Base-by-base conservation (phyloP, 2,329 filamentous ascomycete genomes). In the Penicillium olsonii region DNA sequence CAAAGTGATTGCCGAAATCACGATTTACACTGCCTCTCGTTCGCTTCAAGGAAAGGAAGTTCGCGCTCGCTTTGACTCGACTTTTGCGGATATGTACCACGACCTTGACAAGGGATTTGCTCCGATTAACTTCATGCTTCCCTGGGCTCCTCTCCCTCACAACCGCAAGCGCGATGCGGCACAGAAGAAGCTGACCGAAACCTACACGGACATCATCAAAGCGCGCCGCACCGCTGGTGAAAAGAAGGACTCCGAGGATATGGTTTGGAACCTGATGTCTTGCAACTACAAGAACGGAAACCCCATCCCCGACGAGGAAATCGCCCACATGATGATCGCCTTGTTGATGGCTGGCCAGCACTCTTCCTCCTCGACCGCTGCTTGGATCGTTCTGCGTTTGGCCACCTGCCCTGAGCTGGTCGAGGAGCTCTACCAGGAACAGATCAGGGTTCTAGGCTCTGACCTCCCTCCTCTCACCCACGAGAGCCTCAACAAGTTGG, bases 261-360 rank as follows among this genome's bases (percentile, higher is more conserved):
- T 95, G 80, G 91, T 95, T 72, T 91, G 87, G 84, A 90, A 94
- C 65, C 76, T 95, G 57, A 94, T 95, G 90, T 84, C 84, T 61
- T 90, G 85, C 62, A 80, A 77, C 19, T 95, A 95, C 81, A 95
- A 95, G 77, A 83, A 92, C 61, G 90, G 90, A 60, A 84, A 77
- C 33, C 78, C 78, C 5, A 80, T 95, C n/a, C 87, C 90, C 14
- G 90, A 95, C 66, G 80, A 87, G 63, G 90, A 95, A 71, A 82
- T 95, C 50, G 90, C 90, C 18, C 87, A 94, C 74, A 92, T 95
- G 83, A 92, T 95, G 88, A 95, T 95, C 71, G 90, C 90, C 5
- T 81, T 95, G 18, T 83, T 95, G 54, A 95, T 95, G 90, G 90
- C 89, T 51, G 90, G 90, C 48, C 90, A 95, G 69, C 90, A 95